phyloP scores from a whole-genome alignment of 352 stramenopile species.

The Lagenidium sp. region DNA sequence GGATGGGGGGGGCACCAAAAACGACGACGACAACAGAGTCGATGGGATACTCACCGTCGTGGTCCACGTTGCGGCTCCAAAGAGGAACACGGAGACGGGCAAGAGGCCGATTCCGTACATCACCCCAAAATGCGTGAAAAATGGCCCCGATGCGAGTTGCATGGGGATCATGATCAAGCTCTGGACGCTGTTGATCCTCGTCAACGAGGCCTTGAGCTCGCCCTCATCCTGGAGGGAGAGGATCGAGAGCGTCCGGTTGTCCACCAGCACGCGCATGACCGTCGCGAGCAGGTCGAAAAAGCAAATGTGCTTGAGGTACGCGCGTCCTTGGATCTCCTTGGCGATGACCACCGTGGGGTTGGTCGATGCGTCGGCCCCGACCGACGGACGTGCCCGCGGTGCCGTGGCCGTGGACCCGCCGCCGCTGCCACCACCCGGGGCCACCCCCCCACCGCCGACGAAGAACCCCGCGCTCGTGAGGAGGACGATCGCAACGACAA shows the following conservation, averaged over 20 bases:
- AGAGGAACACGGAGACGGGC: conserved; percentile 61
- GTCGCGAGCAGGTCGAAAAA: conserved; percentile 82
- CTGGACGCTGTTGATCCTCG: conserved; percentile 72
- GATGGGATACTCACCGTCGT: conserved; percentile 45
- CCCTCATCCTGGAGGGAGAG: conserved; percentile 59
- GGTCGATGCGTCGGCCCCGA: neutral
- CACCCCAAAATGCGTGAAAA: conserved; percentile 80
- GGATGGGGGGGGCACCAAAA: too few relatives aligned
- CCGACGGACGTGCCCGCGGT: too few relatives aligned
- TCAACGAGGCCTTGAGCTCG: conserved; percentile 63
- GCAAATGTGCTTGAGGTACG: conserved; percentile 82
- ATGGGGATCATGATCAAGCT: conserved; percentile 85
- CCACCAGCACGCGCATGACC: conserved; percentile 66
- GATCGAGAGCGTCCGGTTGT: conserved; percentile 75
- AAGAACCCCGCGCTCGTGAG: conserved; percentile 41
- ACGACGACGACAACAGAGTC: neutral
- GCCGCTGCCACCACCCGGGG: too few relatives aligned
- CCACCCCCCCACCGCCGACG: too few relatives aligned
- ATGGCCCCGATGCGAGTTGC: conserved; percentile 62
- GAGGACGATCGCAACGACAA: conserved; percentile 48
- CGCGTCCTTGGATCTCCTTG: conserved; percentile 62
- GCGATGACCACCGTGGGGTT: conserved; percentile 3
- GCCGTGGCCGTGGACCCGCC: too few relatives aligned
- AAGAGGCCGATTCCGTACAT: conserved; percentile 79
- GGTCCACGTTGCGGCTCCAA: conserved; percentile 47